Percentiles rank a stretch among this genome's conserved stretches.
phyloP scores from a whole-genome alignment of 768 basidiomycete genomes.

The Leucosporidium yakuticum region DNA sequence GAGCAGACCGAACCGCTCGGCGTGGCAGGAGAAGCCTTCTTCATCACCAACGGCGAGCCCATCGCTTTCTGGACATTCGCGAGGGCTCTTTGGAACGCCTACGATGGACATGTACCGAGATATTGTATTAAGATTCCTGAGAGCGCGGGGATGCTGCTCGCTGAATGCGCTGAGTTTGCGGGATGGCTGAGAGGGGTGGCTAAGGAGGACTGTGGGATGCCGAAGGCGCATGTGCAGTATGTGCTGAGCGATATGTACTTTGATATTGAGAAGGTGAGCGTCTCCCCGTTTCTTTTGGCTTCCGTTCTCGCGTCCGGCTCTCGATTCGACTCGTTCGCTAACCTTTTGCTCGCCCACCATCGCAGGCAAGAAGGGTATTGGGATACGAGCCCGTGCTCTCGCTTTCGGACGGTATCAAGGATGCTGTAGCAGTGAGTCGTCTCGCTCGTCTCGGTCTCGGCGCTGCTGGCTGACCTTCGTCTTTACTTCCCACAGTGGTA shows the following conservation, averaged over 20 bases:
- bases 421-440: constrained; percentile 52
- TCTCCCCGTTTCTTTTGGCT: background rate
- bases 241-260: constrained; percentile 74
- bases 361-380: constrained; percentile 63
- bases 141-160: constrained; percentile 53
- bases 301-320: background rate
- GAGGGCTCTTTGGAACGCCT: constrained; percentile 64
- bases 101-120: constrained; percentile 45
- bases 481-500: constrained; percentile 4
- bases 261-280: constrained; percentile 74
- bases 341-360: too few relatives aligned
- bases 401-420: constrained; percentile 74
- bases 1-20: background rate
- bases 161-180: constrained; percentile 65
- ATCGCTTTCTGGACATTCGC: constrained; percentile 93
- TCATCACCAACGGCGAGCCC: constrained; percentile 96
- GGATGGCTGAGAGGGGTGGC: constrained; percentile 63
- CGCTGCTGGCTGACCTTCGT: background rate
- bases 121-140: constrained; percentile 20
- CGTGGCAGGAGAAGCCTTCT: constrained; percentile 78
- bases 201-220: constrained; percentile 60
- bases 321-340: background rate
- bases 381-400: constrained; percentile 89
- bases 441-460: too few relatives aligned
- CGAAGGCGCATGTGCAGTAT: constrained; percentile 72